Evolutionary conservation across 2,329 filamentous ascomycete species (phyloP).

Genomic region (Endothia cerciana): DNA sequence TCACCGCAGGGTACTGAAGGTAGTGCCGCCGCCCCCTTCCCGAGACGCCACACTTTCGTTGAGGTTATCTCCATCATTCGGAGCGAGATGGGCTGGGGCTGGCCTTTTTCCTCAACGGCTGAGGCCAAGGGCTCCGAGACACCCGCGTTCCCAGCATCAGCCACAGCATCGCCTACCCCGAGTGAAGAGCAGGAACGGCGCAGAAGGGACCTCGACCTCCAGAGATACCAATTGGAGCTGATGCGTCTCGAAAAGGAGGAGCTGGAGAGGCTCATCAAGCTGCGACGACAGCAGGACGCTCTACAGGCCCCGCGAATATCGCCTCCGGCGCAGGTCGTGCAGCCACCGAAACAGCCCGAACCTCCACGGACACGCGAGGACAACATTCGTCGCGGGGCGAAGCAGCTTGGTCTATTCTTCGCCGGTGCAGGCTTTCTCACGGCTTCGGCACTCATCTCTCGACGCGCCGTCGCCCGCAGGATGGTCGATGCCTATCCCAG

Average conservation of each 20-base stretch:
- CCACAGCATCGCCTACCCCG: not conserved
- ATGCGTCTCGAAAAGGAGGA: constrained; percentile 19
- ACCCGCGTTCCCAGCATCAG: not conserved
- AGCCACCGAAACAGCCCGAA: not conserved
- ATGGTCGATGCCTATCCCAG: constrained; percentile 65
- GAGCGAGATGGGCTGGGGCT: constrained; percentile 17
- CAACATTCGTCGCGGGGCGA: constrained; percentile 50
- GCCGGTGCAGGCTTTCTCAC: constrained; percentile 77
- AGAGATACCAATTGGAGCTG: constrained; percentile 15
- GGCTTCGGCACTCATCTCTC: constrained; percentile 71
- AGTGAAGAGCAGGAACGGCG: constrained; percentile 12
- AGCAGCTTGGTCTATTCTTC: constrained; percentile 71
- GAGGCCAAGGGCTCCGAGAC: constrained; percentile 1
- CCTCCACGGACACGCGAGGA: constrained; percentile 32
- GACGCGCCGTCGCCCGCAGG: constrained; percentile 70
- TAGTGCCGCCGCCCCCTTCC: not conserved
- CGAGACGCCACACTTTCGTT: not conserved
- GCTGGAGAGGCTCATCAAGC: constrained; percentile 5
- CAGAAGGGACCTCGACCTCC: not conserved
- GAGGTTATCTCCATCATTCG: not conserved
- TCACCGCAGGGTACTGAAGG: not conserved
- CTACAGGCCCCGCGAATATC: not conserved
- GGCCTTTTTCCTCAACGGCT: constrained; percentile 16
- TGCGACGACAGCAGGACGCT: constrained; percentile 12
- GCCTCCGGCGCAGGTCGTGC: not conserved